Evolutionary conservation across 495 filamentous ascomycete species (phyloP).

Genomic region (Podospora comata): DNA sequence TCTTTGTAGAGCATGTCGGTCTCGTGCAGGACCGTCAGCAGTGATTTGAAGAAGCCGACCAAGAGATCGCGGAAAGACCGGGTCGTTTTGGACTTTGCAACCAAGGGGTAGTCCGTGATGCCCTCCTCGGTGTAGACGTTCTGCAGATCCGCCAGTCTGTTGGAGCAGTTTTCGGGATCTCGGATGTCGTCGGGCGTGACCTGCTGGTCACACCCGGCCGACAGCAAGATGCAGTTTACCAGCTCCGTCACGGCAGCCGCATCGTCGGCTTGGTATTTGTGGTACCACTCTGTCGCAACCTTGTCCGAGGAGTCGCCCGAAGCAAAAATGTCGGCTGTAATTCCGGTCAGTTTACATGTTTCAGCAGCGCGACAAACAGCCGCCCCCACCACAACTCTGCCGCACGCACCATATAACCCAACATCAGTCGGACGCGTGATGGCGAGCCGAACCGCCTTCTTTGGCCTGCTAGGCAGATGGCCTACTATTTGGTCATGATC

Average conservation of each 20-base stretch:
- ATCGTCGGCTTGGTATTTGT: constrained; percentile 65
- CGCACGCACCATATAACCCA: constrained; percentile 70
- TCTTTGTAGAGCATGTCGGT: constrained; percentile 74
- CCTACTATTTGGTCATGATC: constrained; percentile 26
- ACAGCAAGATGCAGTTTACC: constrained; percentile 82
- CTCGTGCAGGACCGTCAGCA: constrained; percentile 71
- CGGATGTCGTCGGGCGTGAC: constrained; percentile 74
- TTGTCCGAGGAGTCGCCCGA: constrained; percentile 65
- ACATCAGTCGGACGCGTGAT: constrained; percentile 54
- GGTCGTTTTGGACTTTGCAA: constrained; percentile 69
- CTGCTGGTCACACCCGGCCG: constrained; percentile 72
- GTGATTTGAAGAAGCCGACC: constrained; percentile 69
- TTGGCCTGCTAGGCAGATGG: constrained; percentile 58
- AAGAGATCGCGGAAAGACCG: constrained; percentile 71
- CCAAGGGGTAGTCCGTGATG: constrained; percentile 88
- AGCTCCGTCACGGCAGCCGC: constrained; percentile 70
- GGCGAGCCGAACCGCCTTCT: constrained; percentile 51
- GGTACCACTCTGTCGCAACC: constrained; percentile 77
- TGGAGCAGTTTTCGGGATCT: constrained; percentile 76
- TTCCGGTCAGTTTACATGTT: constrained; percentile 8
- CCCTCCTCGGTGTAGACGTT: constrained; percentile 74
- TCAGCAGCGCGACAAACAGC: constrained; percentile 23
- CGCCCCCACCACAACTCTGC: not conserved
- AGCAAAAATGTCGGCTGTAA: constrained; percentile 74
- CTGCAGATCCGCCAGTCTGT: constrained; percentile 70